These are phyloP conservation scores for Hirsutella rhossiliensis DNA, from an alignment of 2,329 filamentous ascomycete species.

Conservation along the genomic window DNA sequence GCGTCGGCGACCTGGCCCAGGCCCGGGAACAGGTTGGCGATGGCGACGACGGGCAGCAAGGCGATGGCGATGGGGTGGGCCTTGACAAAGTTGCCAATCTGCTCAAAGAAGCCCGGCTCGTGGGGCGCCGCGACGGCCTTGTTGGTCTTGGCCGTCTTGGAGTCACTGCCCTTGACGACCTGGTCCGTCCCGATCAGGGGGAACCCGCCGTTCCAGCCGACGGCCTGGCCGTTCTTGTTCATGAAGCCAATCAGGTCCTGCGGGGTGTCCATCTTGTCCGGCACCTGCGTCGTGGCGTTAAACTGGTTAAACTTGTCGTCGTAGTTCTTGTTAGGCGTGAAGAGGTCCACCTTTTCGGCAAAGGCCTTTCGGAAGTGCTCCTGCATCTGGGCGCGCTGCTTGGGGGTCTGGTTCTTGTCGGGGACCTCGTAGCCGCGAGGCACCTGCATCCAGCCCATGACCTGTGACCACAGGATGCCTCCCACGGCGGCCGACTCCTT, in stretches of 20 bases:
- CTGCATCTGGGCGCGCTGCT: not conserved
- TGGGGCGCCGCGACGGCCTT: not conserved
- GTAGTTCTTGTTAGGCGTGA: not conserved
- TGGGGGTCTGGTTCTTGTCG: not conserved
- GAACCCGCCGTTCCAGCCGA: not conserved
- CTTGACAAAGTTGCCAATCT: not conserved
- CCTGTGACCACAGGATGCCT: slow-evolving; percentile 1
- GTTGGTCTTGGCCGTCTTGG: not conserved
- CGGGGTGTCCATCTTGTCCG: not conserved
- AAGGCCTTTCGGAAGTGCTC: not conserved
- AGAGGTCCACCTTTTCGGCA: not conserved
- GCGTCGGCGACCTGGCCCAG: not conserved
- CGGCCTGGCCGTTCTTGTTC: not conserved
- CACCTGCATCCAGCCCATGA: not conserved
- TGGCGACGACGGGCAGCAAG: not conserved
- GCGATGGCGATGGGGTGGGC: not conserved
- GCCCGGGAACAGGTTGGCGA: not conserved
- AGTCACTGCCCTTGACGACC: not conserved
- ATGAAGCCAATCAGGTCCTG: not conserved
- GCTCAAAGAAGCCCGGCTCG: not conserved
- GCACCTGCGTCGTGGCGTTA: not conserved
- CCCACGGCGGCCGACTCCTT: not conserved
- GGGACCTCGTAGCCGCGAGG: not conserved
- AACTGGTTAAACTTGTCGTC: slow-evolving; percentile 1
- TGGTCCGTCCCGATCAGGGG: not conserved